A percentile compares a stretch with the other conserved stretches of the same genome.
These are phyloP conservation scores for Solanum tarijense DNA, from an alignment of 257 asterid species.

Conservation along the genomic window DNA sequence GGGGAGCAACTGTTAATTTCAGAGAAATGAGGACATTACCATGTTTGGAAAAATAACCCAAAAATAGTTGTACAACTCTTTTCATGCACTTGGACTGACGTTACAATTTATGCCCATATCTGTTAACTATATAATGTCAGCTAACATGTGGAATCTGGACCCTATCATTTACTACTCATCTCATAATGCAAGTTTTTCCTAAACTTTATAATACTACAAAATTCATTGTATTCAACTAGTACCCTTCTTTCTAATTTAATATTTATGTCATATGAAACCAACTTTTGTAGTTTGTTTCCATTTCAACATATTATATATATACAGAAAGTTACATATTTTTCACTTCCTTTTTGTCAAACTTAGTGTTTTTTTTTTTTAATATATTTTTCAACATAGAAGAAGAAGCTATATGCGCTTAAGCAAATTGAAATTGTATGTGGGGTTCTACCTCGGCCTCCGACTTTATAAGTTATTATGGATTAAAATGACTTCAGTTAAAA, in stretches of 20 bases:
- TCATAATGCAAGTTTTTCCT: not conserved
- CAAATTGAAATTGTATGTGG: not conserved
- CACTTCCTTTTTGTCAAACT: not conserved
- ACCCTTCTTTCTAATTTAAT: not conserved
- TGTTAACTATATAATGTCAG: not conserved
- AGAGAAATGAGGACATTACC: not conserved
- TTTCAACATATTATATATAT: not conserved
- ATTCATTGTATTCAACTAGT: not conserved
- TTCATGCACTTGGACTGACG: not conserved
- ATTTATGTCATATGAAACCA: not conserved
- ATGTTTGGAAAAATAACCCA: not conserved
- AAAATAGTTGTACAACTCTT: not conserved
- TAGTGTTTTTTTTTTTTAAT: not conserved
- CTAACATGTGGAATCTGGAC: slow-evolving; percentile 2
- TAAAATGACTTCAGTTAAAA: too few relatives aligned
- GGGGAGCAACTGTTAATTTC: not conserved
- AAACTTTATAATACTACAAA: not conserved
- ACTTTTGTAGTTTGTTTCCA: not conserved
- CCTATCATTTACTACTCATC: not conserved
- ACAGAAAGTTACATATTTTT: not conserved
- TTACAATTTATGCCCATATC: not conserved
- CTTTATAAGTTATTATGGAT: too few relatives aligned
- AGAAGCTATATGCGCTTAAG: not conserved
- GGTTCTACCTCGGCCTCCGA: not conserved
- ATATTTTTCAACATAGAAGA: not conserved